Base-by-base conservation (phyloP, 805 yeast genomes). In the Yarrowia sp. region DNA sequence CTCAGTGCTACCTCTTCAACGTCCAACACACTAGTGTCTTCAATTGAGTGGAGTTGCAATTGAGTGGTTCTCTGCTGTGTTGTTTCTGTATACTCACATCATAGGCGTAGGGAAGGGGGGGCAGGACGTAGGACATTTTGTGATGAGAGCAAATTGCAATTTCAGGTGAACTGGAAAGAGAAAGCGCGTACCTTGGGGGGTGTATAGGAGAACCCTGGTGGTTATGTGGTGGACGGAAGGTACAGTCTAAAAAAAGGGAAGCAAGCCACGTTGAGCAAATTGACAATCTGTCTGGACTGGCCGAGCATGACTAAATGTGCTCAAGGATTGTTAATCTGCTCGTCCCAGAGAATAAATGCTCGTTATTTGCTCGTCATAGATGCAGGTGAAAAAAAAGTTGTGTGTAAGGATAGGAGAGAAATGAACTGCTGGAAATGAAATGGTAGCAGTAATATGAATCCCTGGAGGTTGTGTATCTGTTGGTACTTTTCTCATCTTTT, bases 31-130 rank as follows among this genome's bases (percentile, higher is more conserved):
- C 13, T 14, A 14, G 41, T 38, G 15, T 38, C 41, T 38, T 8
- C n/a, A 8, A 38, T 38, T 38, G 42, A 38, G 42, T 38, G 42
- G n/a, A n/a, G 42, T 14, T 14, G 13, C 41, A 36, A 36, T 36
- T 36, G 41, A 36, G 41, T n/a, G n/a, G n/a, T 3, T 39, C 8
- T 39, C 43, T 39, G 22, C 14, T 17, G 14, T 9, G 14, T 9
- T 15, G 13, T 17, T 9, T n/a, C 28, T 41, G 28, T 41, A n/a
- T 41, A 53, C 67, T 44, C 55, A 65, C 57, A 41, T 64, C 65
- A 41, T 67, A 67, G 18, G 47, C 66, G 60, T 67, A 67, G 22
- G 69, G 69, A 14, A 67, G 66, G 13, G 64, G 67, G 13, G 69
- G 69, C 15, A 67, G 66, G 28, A 39, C 47, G 61, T 55, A 55